A percentile compares a stretch with the other conserved stretches of the same genome.
Conservation (phyloP, 345 rosid genomes). For the Salix koriyanagi region DNA sequence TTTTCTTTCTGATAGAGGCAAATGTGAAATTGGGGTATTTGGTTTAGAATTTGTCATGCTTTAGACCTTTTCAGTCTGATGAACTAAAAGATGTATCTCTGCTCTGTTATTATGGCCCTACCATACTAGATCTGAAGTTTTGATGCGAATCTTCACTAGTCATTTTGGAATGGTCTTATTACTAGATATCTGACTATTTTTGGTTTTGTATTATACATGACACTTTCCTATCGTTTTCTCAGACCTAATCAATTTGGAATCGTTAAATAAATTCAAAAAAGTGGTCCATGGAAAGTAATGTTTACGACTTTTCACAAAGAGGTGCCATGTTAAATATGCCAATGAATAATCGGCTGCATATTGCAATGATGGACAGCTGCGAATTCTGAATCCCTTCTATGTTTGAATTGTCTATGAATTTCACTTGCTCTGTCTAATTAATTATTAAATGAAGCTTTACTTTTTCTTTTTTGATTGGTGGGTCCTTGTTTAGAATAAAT, state of each 20-base stretch:
- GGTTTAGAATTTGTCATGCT: neutral
- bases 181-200: neutral
- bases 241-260: neutral
- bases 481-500: neutral
- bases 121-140: neutral
- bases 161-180: neutral
- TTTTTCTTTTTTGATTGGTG: neutral
- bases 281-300: neutral
- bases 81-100: neutral
- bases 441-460: neutral
- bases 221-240: too few relatives aligned
- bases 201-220: neutral
- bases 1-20: neutral
- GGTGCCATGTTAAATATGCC: neutral
- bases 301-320: neutral
- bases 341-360: neutral
- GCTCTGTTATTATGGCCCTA: neutral
- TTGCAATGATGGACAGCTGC: conserved; percentile 17
- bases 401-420: neutral
- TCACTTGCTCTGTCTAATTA: neutral
- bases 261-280: neutral
- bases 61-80: neutral
- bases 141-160: neutral
- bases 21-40: neutral
- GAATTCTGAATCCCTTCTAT: neutral